phyloP scores from a whole-genome alignment of 495 filamentous ascomycete genomes.

The Friedmanniomyces endolithicus region DNA sequence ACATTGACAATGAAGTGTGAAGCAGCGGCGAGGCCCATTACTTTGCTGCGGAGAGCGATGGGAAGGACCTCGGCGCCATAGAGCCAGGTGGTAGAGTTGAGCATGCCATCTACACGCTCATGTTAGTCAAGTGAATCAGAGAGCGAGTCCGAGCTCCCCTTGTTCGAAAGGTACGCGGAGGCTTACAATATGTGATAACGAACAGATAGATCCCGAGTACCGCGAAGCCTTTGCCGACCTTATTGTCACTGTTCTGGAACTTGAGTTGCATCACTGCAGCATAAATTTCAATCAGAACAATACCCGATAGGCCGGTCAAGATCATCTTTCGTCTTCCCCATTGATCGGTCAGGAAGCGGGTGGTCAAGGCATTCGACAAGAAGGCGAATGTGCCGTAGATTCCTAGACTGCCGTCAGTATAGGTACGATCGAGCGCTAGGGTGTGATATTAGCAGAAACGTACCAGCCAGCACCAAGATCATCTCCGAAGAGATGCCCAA shows the following conservation, averaged over 20 bases:
- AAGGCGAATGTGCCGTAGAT: constrained; percentile 47
- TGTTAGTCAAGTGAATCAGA: constrained; percentile 5
- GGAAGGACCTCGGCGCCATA: constrained; percentile 50
- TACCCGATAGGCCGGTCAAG: constrained; percentile 37
- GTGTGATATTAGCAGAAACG: no score
- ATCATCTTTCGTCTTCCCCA: constrained; percentile 54
- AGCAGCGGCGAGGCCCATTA: constrained; percentile 47
- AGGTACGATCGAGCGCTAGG: no score
- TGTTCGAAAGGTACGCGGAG: background rate
- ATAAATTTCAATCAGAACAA: constrained; percentile 46
- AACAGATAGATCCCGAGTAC: constrained; percentile 50
- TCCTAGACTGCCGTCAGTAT: no score
- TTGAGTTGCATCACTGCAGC: constrained; percentile 45
- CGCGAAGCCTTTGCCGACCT: constrained; percentile 47
- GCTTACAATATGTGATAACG: constrained; percentile 42
- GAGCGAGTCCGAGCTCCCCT: no score
- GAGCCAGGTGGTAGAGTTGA: constrained; percentile 49
- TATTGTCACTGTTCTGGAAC: constrained; percentile 44
- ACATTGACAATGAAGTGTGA: constrained; percentile 50
- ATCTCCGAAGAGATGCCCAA: constrained; percentile 40
- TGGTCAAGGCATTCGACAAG: constrained; percentile 40
- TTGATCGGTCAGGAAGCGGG: constrained; percentile 43
- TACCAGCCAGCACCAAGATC: constrained; percentile 43
- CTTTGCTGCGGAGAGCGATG: constrained; percentile 43
- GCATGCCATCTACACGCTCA: constrained; percentile 37